Evolutionary conservation across 2,329 filamentous ascomycete genomes (phyloP), one percentile per base, ranked within the genome.

Genomic region (Alternaria viburni): DNA sequence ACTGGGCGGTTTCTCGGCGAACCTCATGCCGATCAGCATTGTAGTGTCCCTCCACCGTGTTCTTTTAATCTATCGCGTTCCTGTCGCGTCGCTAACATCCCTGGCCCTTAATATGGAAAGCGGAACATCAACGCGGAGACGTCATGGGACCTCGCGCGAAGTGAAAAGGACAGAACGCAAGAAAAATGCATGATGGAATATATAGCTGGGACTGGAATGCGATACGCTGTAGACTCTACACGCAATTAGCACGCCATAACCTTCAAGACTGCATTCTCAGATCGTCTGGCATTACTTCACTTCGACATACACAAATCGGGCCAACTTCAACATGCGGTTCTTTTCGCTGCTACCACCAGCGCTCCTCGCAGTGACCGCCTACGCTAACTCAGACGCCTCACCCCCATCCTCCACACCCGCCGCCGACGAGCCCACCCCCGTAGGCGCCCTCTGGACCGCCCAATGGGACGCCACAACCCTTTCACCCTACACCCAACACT

Each of bases 381-480:
- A 70, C 56, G 70, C 73, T 50, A 55, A 52, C 58, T 32, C 61
- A 41, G 56, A 62, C n/a, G 25, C 64, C n/a, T 70, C 65, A 26
- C 44, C 65, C 17, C 12, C 56, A 12, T 67, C 62, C 19, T 44
- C 66, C 15, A 54, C 68, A 4, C 12, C 65, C 4, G 51, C 69
- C 8, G 25, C 61, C 23, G 66, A 69, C 56, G 74, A 77, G 7
- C 75, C 75, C 15, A 73, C 70, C 0, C 75, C 77, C 5, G 63
- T 69, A 23, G 77, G 75, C 64, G 65, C 70, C 8, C 69, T 78
- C 45, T 79, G 76, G 76, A 70, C 69, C 28, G 64, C 76, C 15
- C 61, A 69, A 59, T 80, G 77, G 77, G 69, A 63, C 52, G 25
- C 58, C 21, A 32, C 66, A 1, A 63, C 65, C 10, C 75, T 79